phyloP scores from a whole-genome alignment of 441 rosid genomes.

The Gossypium gossypioides region DNA sequence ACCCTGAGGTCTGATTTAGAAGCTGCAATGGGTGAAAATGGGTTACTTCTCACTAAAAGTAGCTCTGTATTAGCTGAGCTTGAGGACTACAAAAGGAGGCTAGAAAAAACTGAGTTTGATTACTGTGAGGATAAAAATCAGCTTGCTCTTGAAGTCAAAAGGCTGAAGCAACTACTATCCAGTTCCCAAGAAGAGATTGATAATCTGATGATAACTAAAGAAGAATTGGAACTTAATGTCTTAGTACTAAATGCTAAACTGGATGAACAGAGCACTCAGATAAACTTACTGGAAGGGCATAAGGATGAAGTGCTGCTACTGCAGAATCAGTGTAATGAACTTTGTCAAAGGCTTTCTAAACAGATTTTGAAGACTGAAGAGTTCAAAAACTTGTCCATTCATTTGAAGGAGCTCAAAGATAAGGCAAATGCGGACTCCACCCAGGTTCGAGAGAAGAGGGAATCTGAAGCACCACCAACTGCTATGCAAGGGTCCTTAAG shows the following conservation, averaged over 20 bases:
- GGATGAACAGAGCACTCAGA: constrained; percentile 40
- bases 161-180: constrained; percentile 35
- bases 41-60: constrained; percentile 36
- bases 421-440: constrained; percentile 62
- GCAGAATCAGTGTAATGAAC: constrained; percentile 48
- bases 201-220: constrained; percentile 43
- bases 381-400: constrained; percentile 68
- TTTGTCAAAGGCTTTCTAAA: constrained; percentile 60
- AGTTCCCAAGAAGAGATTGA: constrained; percentile 51
- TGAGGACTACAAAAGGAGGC: constrained; percentile 32
- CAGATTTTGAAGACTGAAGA: constrained; percentile 85
- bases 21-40: constrained; percentile 44
- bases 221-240: constrained; percentile 48
- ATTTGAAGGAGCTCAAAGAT: constrained; percentile 83
- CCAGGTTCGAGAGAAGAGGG: constrained; percentile 52
- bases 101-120: constrained; percentile 28
- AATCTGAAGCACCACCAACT: constrained; percentile 41
- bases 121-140: constrained; percentile 27
- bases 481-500: constrained; percentile 87
- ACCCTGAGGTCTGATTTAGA: constrained; percentile 54
- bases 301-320: constrained; percentile 33
- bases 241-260: constrained; percentile 49
- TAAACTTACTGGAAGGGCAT: constrained; percentile 27
- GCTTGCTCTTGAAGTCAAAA: constrained; percentile 41
- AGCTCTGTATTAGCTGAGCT: constrained; percentile 31